Conservation (phyloP, 2,329 filamentous ascomycete genomes). For the Penicillium sp. region DNA sequence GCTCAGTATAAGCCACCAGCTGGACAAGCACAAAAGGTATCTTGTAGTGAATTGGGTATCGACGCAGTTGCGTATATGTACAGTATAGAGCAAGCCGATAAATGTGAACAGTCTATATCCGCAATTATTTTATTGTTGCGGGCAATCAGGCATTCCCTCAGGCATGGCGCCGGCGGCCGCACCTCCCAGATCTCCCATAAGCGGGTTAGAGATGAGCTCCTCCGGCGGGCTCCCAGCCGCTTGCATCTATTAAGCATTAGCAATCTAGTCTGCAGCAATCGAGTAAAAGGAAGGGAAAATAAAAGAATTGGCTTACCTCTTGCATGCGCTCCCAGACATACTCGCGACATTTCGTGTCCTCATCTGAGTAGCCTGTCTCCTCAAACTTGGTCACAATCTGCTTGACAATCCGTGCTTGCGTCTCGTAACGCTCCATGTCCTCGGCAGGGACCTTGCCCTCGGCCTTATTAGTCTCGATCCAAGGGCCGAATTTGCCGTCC, state of each 20-base stretch:
- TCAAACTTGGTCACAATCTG: slow-evolving; percentile 94
- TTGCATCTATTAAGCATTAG: slow-evolving; percentile 78
- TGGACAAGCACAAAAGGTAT: slow-evolving; percentile 4
- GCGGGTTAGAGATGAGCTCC: slow-evolving; percentile 69
- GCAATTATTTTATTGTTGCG: slow-evolving; percentile 56
- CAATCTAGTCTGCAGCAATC: slow-evolving; percentile 6
- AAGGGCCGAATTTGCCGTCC: slow-evolving; percentile 86
- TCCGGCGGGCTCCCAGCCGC: slow-evolving; percentile 85
- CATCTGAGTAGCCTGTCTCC: slow-evolving; percentile 77
- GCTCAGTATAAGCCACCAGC: too few species aligned
- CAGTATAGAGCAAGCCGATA: slow-evolving; percentile 27
- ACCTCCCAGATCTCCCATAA: slow-evolving; percentile 76
- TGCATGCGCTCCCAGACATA: slow-evolving; percentile 98
- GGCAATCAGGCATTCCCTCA: slow-evolving; percentile 63
- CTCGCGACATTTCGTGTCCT: slow-evolving; percentile 78
- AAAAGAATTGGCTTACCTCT: slow-evolving; percentile 65
- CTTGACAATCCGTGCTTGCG: slow-evolving; percentile 76
- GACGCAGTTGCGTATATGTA: slow-evolving; percentile 34
- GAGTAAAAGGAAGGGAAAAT: slow-evolving; percentile 1
- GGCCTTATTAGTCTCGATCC: slow-evolving; percentile 78
- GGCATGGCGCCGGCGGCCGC: slow-evolving; percentile 62
- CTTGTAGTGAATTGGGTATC: slow-evolving; percentile 34
- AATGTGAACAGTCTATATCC: slow-evolving; percentile 18
- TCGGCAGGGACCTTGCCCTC: slow-evolving; percentile 63
- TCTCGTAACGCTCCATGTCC: slow-evolving; percentile 78